Evolutionary conservation across 2,329 filamentous ascomycete genomes (phyloP), one percentile per base, ranked within the genome.

Genomic region (Phaeosphaeria sp.): DNA sequence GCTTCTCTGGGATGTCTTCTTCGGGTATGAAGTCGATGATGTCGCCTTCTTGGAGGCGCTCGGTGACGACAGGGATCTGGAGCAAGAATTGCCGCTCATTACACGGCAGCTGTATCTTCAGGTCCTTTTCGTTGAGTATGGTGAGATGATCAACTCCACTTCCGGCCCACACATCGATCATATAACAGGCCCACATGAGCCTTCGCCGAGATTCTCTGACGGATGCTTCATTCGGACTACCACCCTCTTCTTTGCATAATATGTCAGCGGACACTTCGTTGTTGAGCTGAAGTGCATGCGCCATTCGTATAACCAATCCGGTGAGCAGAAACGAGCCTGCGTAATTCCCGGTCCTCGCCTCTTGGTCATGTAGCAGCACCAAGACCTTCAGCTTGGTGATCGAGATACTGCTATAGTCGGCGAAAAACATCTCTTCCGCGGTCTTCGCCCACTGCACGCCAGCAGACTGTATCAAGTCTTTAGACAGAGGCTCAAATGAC

Each of bases 131-230:
- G 54, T 69, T 74, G 48, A 74, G 40, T 13, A 74, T 73, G 20
- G 72, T 74, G 33, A 74, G 59, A 46, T 72, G 72, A 49, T 74
- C 72, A 11, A 74, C 69, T 9, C 72, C 72, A 54, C 72, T 73
- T 11, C 72, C 72, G 39, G 72, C 72, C 72, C 72, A 74, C 9
- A 74, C 71, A 55, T 74, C 72, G 40, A 74, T 68, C 70, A 74
- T 72, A 51, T 73, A 74, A 49, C 72, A 74, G 9, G 72, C 70
- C 72, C 72, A 74, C 72, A 74, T 74, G 9, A 74, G 49, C n/a
- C 72, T 57, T 52, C 72, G 62, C n/a, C 67, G 60, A 20, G 68
- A 72, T 39, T 74, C 72, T 56, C 65, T 57, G 25, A 70, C 61
- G 7, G 72, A 72, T 2, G 69, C 64, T 51, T 74, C 72, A 43